Evolutionary conservation across 2,329 filamentous ascomycete genomes (phyloP).

Genomic region (Eurotiales sp.): DNA sequence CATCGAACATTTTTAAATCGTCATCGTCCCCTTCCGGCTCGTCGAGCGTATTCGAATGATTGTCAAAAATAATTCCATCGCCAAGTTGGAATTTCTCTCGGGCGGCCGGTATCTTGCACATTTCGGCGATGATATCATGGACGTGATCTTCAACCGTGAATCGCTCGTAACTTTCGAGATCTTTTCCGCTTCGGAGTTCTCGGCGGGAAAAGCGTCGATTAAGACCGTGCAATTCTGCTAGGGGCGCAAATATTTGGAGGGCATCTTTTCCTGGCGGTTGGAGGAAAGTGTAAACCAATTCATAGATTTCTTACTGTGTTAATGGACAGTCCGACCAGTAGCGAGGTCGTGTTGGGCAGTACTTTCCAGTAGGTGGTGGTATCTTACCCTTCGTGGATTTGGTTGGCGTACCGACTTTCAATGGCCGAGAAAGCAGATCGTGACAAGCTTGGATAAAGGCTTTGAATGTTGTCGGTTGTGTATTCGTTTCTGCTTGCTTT

Average conservation of each 20-base stretch:
- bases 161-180: conserved; percentile 18
- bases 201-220: conserved; percentile 14
- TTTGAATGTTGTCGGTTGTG: conserved; percentile 19
- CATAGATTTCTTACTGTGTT: conserved; percentile 20
- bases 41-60: conserved; percentile 20
- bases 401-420: conserved; percentile 19
- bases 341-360: conserved; percentile 21
- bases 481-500: conserved; percentile 11
- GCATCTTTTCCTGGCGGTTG: conserved; percentile 14
- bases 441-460: conserved; percentile 22
- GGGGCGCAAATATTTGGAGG: conserved; percentile 17
- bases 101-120: conserved; percentile 19
- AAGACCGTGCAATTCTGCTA: conserved; percentile 17
- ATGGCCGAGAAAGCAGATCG: conserved; percentile 19
- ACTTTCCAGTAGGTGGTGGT: conserved; percentile 21
- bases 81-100: conserved; percentile 19
- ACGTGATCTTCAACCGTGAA: conserved; percentile 23
- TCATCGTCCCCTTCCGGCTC: conserved; percentile 12
- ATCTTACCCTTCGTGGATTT: conserved; percentile 24
- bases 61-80: conserved; percentile 21
- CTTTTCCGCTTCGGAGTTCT: conserved; percentile 15
- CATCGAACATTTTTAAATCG: conserved; percentile 12
- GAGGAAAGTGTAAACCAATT: conserved; percentile 18
- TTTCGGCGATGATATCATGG: conserved; percentile 19
- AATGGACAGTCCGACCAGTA: conserved; percentile 21